Evolutionary conservation across 2,329 filamentous ascomycete species (phyloP), one percentile per base, ranked within the genome.

Genomic region (Aureobasidium namibiae): DNA sequence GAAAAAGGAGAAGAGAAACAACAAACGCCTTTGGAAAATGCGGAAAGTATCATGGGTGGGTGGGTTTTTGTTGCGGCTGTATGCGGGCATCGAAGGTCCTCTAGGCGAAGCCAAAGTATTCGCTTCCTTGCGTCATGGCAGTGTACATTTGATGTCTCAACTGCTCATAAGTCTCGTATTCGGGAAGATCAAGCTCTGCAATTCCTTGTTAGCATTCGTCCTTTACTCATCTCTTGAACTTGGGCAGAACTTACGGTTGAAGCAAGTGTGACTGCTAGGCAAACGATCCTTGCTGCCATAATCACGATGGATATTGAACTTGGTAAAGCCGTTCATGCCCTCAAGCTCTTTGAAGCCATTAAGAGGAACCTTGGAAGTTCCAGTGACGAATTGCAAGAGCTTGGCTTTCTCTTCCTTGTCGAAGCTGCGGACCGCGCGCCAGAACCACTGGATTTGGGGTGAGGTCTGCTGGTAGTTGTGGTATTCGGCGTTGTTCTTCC

Each of bases 271-370:
- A 67, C 92, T 96, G 68, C 90, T 95, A 60, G 94, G 94, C 64
- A 99, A 81, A 65, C 94, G 88, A 70, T 96, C 90, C 76, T 96
- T 97, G 79, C 88, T 92, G 67, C 92, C 92, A 75, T 95, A 96
- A 74, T 97, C 94, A 64, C 94, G 90, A 72, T 99, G 94, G 63
- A 99, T 97, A 73, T 97, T 99, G 85, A 99, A 99, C 65, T 90
- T 87, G 74, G 89, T 96, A 73, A 97, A 87, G 39, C 94, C 94
- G 70, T 99, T 97, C 94, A 99, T 99, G 65, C 94, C 95, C 77
- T 99, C 95, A 7, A 99, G 83, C 74, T 99, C 94, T 77, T 96
- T 96, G 82, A 99, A 99, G 13, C 94, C 94, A 67, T 99, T 99
- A 52, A 99, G 84, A 39, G 94, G 94, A 48, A 99, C 95, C 76